Conservation (phyloP, 768 basidiomycete species). For the Amylocystis lapponica region DNA sequence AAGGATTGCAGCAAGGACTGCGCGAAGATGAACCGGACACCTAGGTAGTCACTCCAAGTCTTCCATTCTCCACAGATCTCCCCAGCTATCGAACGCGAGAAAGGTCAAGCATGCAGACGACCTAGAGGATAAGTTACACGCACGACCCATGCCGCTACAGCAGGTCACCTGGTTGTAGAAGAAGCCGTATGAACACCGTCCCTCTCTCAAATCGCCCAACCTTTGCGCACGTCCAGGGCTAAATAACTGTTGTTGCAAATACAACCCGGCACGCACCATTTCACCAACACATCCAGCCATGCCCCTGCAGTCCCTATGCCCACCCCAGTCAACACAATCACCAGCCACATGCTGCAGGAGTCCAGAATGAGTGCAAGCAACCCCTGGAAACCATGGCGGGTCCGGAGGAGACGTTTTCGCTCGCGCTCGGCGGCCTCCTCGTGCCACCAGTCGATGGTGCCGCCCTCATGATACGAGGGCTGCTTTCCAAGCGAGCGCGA, state of each 20-base stretch:
- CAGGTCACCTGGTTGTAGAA: constrained; percentile 70
- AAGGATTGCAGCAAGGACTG: constrained; percentile 61
- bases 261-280: constrained; percentile 43
- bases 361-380: constrained; percentile 50
- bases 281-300: constrained; percentile 68
- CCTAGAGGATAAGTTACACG: constrained; percentile 24
- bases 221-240: constrained; percentile 28
- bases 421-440: constrained; percentile 61
- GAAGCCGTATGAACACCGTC: constrained; percentile 61
- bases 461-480: constrained; percentile 46
- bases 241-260: too few relatives aligned
- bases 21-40: constrained; percentile 47
- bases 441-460: constrained; percentile 64
- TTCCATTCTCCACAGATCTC: constrained; percentile 63
- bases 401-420: constrained; percentile 41
- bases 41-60: constrained; percentile 59
- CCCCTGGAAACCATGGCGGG: constrained; percentile 52
- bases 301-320: constrained; percentile 66
- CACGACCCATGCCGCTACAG: constrained; percentile 57
- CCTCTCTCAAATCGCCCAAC: constrained; percentile 66
- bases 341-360: constrained; percentile 57
- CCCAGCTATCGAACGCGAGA: constrained; percentile 38
- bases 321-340: constrained; percentile 60
- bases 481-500: constrained; percentile 7
- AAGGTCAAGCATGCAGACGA: neutral